These are phyloP conservation scores for Pyrenula massariospora DNA, from an alignment of 495 filamentous ascomycete species.

Conservation along the genomic window DNA sequence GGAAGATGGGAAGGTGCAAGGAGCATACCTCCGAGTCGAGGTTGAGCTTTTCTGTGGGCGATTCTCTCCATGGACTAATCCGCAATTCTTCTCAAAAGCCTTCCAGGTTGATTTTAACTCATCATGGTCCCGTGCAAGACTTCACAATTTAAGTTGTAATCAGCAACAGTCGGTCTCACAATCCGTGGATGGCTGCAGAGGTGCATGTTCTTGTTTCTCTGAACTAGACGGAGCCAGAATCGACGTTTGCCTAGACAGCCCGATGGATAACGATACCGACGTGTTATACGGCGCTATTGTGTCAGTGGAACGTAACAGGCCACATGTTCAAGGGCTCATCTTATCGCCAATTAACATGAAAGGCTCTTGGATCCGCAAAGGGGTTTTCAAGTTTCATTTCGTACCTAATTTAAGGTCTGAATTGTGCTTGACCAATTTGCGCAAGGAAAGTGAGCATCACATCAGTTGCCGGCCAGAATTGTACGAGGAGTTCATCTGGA, in stretches of 20 bases:
- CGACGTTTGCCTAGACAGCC: background rate
- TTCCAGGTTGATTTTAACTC: background rate
- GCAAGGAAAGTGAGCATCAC: background rate
- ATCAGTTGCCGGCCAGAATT: background rate
- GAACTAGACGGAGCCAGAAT: background rate
- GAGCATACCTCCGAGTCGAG: background rate
- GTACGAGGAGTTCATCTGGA: background rate
- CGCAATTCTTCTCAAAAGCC: background rate
- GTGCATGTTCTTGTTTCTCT: background rate
- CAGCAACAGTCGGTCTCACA: background rate
- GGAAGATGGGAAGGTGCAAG: background rate
- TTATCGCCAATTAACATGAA: background rate
- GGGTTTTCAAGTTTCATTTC: background rate
- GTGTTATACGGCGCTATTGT: background rate
- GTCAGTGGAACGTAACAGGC: background rate
- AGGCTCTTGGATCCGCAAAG: background rate
- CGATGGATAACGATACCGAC: background rate
- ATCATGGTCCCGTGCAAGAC: background rate
- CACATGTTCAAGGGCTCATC: background rate
- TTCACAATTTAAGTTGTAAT: background rate
- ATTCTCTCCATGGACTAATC: background rate
- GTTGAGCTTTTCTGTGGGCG: background rate
- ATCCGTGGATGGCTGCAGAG: background rate
- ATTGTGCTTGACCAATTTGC: background rate
- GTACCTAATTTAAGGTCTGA: background rate